phyloP scores from a whole-genome alignment of 257 asterid genomes.

The Solanum rostratum region DNA sequence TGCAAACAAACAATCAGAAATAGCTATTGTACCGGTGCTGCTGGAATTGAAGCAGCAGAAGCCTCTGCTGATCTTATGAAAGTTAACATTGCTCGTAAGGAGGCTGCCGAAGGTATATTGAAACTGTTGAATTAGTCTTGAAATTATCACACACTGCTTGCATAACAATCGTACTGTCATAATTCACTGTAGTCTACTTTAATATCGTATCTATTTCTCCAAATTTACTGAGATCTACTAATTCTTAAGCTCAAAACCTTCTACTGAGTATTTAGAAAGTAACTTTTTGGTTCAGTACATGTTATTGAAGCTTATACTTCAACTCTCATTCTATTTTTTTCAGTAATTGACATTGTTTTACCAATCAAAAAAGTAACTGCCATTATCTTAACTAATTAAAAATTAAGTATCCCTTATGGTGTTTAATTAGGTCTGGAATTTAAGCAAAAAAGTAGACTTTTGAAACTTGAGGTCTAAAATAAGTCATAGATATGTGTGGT shows the following conservation, averaged over 20 bases:
- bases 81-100: conserved; percentile 85
- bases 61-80: conserved; percentile 87
- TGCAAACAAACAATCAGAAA: conserved; percentile 77
- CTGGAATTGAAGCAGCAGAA: conserved; percentile 97
- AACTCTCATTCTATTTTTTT: background rate
- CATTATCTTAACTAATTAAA: background rate
- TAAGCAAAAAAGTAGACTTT: too few species aligned
- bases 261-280: background rate
- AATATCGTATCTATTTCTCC: background rate
- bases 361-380: background rate
- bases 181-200: background rate
- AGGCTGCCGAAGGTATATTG: conserved; percentile 59
- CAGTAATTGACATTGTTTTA: background rate
- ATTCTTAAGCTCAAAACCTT: background rate
- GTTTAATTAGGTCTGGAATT: too few species aligned
- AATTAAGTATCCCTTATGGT: too few species aligned
- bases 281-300: background rate
- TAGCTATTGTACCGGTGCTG: conserved; percentile 84
- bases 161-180: background rate
- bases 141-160: background rate
- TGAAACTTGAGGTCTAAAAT: too few species aligned
- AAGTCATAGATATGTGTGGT: too few species aligned
- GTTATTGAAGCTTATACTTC: background rate
- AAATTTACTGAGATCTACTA: background rate
- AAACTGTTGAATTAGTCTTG: background rate